Evolutionary conservation across 495 filamentous ascomycete species (phyloP), one percentile per base, ranked within the genome.

Genomic region (Lasiosphaeriaceae sp.): DNA sequence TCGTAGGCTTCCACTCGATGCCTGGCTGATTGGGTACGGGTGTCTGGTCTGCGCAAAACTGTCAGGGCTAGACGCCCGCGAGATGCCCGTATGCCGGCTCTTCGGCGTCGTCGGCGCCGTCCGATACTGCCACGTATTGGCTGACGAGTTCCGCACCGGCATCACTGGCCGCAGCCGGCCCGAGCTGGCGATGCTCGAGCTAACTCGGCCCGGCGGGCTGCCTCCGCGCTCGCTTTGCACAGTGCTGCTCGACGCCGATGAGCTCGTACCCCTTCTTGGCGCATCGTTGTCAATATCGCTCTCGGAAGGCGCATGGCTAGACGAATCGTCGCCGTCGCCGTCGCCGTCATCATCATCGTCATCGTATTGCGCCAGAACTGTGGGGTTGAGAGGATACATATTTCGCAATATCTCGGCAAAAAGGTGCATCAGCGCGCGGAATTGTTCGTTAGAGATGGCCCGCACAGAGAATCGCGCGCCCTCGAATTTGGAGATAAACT

Each of bases 401-500:
- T 80, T 82, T 23, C 83, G 80, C 22, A 98, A 66, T 4, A 98
- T 74, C 34, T 91, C 86, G 0, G 92, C 84, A 71, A 97, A 96
- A n/a, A 89, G 72, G 51, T 83, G 81, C 92, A 97, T 96, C 53
- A 98, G 72, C 4, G 71, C 69, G n/a, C 88, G 78, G 65, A 98
- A 97, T 50, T 90, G 81, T 0, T 68, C 54, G 62, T 94, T 89
- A 12, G 71, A 70, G 17, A 82, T 52, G 2, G 77, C 71, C 17
- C 63, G 65, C 0, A 79, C 73, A 0, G 87, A 90, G 70, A 96
- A 98, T 24, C 94, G 82, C 0, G 92, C 90, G 34, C 78, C 74
- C 74, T 98, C 94, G 70, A 97, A 98, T 9, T 80, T 71, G 1
- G 74, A 66, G 17, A 97, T 69, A 63, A 98, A 98, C 1, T 82